Evolutionary conservation across 306 rosid genomes (phyloP).

Genomic region (Cercis canadensis): DNA sequence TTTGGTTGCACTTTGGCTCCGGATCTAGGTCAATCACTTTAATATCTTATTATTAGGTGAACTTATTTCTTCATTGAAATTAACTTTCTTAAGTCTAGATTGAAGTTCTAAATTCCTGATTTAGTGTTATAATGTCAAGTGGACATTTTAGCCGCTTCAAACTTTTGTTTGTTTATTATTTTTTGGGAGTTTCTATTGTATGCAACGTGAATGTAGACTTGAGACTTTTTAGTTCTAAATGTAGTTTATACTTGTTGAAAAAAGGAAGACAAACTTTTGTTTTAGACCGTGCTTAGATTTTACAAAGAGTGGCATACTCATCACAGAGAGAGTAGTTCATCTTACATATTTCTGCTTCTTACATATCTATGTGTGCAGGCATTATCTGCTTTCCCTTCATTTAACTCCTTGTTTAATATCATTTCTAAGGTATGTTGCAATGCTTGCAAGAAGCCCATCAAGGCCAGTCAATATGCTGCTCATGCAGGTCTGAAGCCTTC

Average conservation of each 20-base stretch:
- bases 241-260: not conserved
- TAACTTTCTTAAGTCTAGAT: no score
- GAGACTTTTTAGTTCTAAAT: constrained; percentile 23
- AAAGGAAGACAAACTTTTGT: not conserved
- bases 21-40: no score
- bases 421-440: constrained; percentile 85
- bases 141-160: no score
- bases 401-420: constrained; percentile 48
- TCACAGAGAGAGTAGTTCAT: constrained; percentile 6
- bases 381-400: constrained; percentile 34
- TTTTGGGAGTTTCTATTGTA: no score
- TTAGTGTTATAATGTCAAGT: no score
- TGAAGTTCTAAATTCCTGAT: no score
- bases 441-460: constrained; percentile 89
- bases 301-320: constrained; percentile 15
- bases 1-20: no score
- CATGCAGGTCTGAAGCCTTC: constrained; percentile 78
- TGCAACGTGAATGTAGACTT: not conserved
- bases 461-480: constrained; percentile 76
- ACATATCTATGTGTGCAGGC: constrained; percentile 25
- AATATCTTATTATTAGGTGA: no score
- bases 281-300: not conserved
- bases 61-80: no score
- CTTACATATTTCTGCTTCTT: constrained; percentile 25
- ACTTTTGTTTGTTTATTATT: no score